Evolutionary conservation across 1,139 yeast genomes (phyloP).

Genomic region (Pichia sp.): DNA sequence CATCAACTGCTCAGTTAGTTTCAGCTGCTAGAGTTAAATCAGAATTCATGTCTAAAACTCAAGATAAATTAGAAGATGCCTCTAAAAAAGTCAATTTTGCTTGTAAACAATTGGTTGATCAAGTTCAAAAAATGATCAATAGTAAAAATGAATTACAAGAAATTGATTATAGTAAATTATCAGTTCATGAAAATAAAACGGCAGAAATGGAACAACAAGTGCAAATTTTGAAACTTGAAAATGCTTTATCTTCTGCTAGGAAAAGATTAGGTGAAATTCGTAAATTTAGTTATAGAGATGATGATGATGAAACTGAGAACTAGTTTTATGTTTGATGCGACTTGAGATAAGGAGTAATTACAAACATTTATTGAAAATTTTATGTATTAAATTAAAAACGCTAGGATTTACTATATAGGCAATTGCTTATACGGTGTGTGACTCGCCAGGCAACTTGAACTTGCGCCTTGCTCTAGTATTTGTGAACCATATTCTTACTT

Average conservation of each 20-base stretch:
- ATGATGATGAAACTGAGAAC: slow-evolving; percentile 48
- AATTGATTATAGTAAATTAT: slow-evolving; percentile 60
- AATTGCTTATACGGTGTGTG: not conserved
- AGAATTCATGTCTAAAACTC: slow-evolving; percentile 67
- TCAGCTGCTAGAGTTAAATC: slow-evolving; percentile 91
- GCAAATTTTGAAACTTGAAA: slow-evolving; percentile 76
- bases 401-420: not conserved
- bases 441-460: no score
- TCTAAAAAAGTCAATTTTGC: slow-evolving; percentile 66
- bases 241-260: slow-evolving; percentile 62
- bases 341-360: no score
- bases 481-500: slow-evolving; percentile 18
- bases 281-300: slow-evolving; percentile 63
- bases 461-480: slow-evolving; percentile 15
- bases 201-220: slow-evolving; percentile 93
- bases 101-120: slow-evolving; percentile 61
- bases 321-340: no score
- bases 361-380: no score
- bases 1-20: slow-evolving; percentile 87
- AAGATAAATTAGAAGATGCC: slow-evolving; percentile 64
- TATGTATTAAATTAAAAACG: not conserved
- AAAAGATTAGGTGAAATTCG: slow-evolving; percentile 81
- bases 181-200: slow-evolving; percentile 79
- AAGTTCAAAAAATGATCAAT: slow-evolving; percentile 35
- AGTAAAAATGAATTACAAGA: slow-evolving; percentile 31